phyloP scores from a whole-genome alignment of 2,329 filamentous ascomycete genomes.

The Harringtonia lauricola region DNA sequence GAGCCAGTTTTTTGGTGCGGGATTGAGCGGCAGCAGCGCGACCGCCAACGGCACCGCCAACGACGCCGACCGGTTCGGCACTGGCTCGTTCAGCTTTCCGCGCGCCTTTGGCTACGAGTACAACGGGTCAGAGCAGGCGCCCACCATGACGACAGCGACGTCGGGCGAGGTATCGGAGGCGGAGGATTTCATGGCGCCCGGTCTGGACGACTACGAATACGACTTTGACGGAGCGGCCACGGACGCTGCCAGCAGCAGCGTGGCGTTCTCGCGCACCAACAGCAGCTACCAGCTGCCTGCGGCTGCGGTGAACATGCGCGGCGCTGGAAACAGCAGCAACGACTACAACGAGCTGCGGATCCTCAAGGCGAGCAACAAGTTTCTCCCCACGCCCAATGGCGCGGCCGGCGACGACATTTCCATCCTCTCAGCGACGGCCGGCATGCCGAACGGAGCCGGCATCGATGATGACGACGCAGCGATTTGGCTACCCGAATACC shows the following conservation, averaged over 20 bases:
- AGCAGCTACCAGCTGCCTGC: conserved; percentile 34
- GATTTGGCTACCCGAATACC: conserved; percentile 37
- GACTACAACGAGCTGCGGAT: conserved; percentile 45
- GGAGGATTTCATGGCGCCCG: conserved; percentile 41
- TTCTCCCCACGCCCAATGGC: conserved; percentile 26
- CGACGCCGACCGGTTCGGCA: conserved; percentile 36
- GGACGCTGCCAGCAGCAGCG: conserved; percentile 22
- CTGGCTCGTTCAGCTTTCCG: conserved; percentile 41
- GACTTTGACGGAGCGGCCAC: conserved; percentile 16
- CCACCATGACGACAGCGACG: conserved; percentile 45
- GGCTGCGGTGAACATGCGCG: conserved; percentile 30
- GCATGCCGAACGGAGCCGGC: conserved; percentile 6
- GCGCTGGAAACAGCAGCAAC: no score
- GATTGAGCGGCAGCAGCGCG: conserved; percentile 27
- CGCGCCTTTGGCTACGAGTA: conserved; percentile 44
- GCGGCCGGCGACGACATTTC: conserved; percentile 31
- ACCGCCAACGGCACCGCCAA: conserved; percentile 35
- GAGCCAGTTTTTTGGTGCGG: conserved; percentile 40
- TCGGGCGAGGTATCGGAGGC: conserved; percentile 59
- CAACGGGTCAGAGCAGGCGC: conserved; percentile 41
- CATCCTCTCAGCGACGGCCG: conserved; percentile 21
- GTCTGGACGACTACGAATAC: conserved; percentile 29
- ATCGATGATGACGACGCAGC: conserved; percentile 35
- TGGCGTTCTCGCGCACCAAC: conserved; percentile 35
- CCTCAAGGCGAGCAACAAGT: conserved; percentile 36